These are phyloP conservation scores for Torulaspora globosa DNA, from an alignment of 1,139 yeast species.

Conservation along the genomic window DNA sequence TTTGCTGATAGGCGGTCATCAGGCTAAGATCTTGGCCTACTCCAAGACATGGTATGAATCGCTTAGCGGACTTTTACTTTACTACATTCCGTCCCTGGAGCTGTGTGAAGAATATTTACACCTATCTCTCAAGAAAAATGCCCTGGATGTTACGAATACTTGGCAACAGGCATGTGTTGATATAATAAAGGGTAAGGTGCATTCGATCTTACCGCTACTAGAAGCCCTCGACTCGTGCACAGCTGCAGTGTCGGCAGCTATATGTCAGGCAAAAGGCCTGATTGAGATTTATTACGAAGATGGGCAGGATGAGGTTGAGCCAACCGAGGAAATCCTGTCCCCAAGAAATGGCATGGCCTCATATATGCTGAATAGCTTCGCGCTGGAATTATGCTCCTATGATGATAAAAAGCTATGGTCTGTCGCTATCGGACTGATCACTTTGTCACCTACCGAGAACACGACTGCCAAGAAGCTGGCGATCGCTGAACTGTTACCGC, in stretches of 20 bases:
- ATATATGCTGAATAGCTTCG: conserved; percentile 57
- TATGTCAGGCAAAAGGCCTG: conserved; percentile 63
- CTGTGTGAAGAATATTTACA: conserved; percentile 44
- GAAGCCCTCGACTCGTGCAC: conserved; percentile 64
- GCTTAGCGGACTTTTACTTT: conserved; percentile 56
- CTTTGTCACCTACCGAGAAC: conserved; percentile 40
- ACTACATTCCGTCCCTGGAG: conserved; percentile 52
- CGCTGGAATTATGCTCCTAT: conserved; percentile 41
- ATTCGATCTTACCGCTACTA: conserved; percentile 57
- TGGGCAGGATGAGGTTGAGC: conserved; percentile 17
- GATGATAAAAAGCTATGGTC: conserved; percentile 51
- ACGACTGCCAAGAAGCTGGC: conserved; percentile 37
- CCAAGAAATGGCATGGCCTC: conserved; percentile 50
- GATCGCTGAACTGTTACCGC: conserved; percentile 60
- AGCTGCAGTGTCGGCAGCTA: conserved; percentile 60
- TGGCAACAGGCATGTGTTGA: conserved; percentile 66
- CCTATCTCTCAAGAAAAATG: conserved; percentile 36
- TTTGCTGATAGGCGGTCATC: conserved; percentile 30
- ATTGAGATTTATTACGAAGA: conserved; percentile 40
- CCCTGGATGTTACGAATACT: conserved; percentile 40
- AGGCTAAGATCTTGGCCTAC: conserved; percentile 28
- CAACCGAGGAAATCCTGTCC: conserved; percentile 34
- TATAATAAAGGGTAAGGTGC: conserved; percentile 53
- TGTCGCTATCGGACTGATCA: conserved; percentile 58
- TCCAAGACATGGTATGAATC: conserved; percentile 66